Percentiles rank a stretch among this genome's conserved stretches.
These are phyloP conservation scores for Teunomyces barrocoloradensis DNA, from an alignment of 805 yeast genomes.

Conservation along the genomic window DNA sequence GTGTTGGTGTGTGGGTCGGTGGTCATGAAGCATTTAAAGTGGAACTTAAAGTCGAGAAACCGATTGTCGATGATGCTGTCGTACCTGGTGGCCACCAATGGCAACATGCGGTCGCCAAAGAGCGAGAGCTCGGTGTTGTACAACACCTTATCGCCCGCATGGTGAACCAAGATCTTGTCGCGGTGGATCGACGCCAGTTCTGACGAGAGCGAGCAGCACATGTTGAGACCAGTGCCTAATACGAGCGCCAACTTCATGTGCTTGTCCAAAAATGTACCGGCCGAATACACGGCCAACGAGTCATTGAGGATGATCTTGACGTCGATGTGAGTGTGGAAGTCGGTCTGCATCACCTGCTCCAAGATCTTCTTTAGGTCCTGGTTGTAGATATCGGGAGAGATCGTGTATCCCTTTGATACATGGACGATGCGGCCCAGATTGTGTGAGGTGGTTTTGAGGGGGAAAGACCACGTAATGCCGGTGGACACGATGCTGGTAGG, in stretches of 20 bases:
- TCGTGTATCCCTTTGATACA: conserved; percentile 61
- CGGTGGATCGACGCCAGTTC: conserved; percentile 15
- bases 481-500: conserved; percentile 23
- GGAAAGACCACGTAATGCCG: conserved; percentile 60
- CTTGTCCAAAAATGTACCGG: conserved; percentile 44
- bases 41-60: conserved; percentile 16
- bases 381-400: conserved; percentile 42
- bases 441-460: conserved; percentile 41
- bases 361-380: conserved; percentile 43
- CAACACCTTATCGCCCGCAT: conserved; percentile 17
- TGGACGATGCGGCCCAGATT: conserved; percentile 46
- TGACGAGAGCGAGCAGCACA: conserved; percentile 42
- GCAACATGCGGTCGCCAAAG: conserved; percentile 43
- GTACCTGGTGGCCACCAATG: conserved; percentile 32
- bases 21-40: conserved; percentile 31
- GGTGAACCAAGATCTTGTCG: conserved; percentile 9
- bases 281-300: conserved; percentile 61
- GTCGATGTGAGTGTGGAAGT: conserved; percentile 25
- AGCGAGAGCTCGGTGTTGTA: conserved; percentile 56
- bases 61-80: conserved; percentile 39
- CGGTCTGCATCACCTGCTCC: conserved; percentile 25
- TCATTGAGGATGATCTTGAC: conserved; percentile 57
- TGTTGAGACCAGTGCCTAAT: conserved; percentile 67
- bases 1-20: conserved; percentile 20
- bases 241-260: conserved; percentile 51